These are phyloP conservation scores for Lepraria neglecta DNA, from an alignment of 495 filamentous ascomycete species.

Conservation along the genomic window DNA sequence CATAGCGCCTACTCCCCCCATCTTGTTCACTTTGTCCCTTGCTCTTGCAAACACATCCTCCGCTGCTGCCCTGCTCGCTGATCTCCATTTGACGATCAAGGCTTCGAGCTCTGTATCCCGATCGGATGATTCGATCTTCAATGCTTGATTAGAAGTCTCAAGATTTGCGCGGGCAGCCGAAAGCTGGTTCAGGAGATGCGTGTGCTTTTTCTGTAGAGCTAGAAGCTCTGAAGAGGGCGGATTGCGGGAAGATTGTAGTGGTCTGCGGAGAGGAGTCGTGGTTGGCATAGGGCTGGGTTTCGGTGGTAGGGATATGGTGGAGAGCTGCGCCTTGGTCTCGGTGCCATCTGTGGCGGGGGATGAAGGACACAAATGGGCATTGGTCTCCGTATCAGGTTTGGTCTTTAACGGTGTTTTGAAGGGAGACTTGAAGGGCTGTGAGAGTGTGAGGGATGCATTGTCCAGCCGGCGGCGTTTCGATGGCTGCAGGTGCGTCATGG, in stretches of 20 bases:
- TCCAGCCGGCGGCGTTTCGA: conserved; percentile 54
- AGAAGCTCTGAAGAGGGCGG: conserved; percentile 13
- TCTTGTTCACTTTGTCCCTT: conserved; percentile 39
- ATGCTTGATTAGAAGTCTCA: conserved; percentile 46
- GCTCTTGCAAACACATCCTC: conserved; percentile 46
- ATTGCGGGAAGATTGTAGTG: conserved; percentile 5
- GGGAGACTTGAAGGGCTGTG: conserved; percentile 65
- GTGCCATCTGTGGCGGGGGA: neutral
- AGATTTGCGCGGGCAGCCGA: conserved; percentile 36
- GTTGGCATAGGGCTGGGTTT: conserved; percentile 7
- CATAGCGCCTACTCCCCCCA: conserved; percentile 56
- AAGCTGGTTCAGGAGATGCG: conserved; percentile 34
- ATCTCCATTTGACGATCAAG: conserved; percentile 45
- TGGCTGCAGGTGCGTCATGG: conserved; percentile 20
- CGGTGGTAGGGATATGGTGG: neutral
- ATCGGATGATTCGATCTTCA: conserved; percentile 40
- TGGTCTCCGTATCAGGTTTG: conserved; percentile 12
- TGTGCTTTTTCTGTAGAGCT: conserved; percentile 35
- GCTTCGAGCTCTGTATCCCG: conserved; percentile 44
- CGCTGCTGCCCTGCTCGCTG: conserved; percentile 43
- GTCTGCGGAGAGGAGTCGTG: conserved; percentile 22
- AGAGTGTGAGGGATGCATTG: conserved; percentile 44
- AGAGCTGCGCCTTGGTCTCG: neutral
- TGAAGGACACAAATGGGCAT: conserved; percentile 8
- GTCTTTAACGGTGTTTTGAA: conserved; percentile 34